Evolutionary conservation across 2,329 filamentous ascomycete species (phyloP), one percentile per base, ranked within the genome.

Genomic region (Neonectria neomacrospora): DNA sequence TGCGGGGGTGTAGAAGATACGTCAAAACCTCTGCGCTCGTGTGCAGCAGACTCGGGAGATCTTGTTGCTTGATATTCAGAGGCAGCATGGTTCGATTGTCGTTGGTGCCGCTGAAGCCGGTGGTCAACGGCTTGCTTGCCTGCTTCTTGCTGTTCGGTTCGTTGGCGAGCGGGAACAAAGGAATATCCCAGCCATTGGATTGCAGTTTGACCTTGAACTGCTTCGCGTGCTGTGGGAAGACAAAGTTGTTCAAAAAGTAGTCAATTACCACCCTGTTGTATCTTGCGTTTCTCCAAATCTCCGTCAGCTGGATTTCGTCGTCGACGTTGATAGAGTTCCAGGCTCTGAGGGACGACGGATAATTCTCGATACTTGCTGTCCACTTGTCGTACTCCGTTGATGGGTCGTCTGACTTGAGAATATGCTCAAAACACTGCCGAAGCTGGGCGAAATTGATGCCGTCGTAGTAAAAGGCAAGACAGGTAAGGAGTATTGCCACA

Each of bases 61-160:
- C 89, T 1, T 86, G 76, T 51, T 92, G 89, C 48, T 79, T 74
- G 32, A 92, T 86, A 0, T 82, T 88, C 14, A 90, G 73, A 0
- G 90, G 90, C 0, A 92, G 76, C 58, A 91, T 80, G 0, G 77
- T 79, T 34, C 83, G 80, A 20, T 86, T 88, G 72, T 93, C 90
- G 50, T 91, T 92, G 0, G 91, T 93, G 0, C 91, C 91, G 14
- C 88, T 90, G 74, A 94, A 93, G 0, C 90, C 91, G 0, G 90
- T 91, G 0, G 89, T 90, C 5, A 83, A 45, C 6, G 70, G 26
- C 16, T 71, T 72, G 41, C 16, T 23, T 7, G 22, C 20, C 1
- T n/a, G 28, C 12, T n/a, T 41, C 32, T 51, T 64, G 9, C 45
- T 50, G 10, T 50, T 44, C 14, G 42, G 18, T 20, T 47, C 26